Conservation (phyloP, 1,284 basidiomycete genomes). For the Taiwanofungus camphoratus region DNA sequence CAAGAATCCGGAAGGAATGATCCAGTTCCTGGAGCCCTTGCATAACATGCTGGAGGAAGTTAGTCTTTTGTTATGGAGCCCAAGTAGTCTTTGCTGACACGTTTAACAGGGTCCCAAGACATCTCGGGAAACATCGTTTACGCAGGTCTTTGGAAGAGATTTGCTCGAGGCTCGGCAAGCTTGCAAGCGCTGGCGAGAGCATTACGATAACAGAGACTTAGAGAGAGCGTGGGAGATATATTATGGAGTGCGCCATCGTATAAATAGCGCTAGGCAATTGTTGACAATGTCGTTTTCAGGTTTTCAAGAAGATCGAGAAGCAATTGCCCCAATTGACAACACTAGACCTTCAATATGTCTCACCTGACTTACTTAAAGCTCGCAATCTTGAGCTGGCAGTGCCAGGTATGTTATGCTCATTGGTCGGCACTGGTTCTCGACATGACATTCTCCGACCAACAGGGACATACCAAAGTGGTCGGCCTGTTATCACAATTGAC, state of each 20-base stretch:
- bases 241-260: constrained; percentile 59
- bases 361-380: constrained; percentile 86
- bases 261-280: not conserved
- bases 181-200: constrained; percentile 80
- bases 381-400: constrained; percentile 92
- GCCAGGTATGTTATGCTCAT: constrained; percentile 54
- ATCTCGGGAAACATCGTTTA: constrained; percentile 91
- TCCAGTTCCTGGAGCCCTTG: constrained; percentile 87
- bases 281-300: constrained; percentile 36
- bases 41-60: constrained; percentile 92
- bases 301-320: constrained; percentile 97
- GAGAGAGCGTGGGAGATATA: constrained; percentile 99
- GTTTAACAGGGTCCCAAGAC: constrained; percentile 80
- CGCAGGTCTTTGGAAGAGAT: constrained; percentile 92
- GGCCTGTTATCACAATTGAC: constrained; percentile 78
- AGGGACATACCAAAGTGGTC: constrained; percentile 94
- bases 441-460: not conserved
- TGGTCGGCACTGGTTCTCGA: not conserved
- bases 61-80: constrained; percentile 24
- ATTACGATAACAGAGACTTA: constrained; percentile 85
- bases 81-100: not conserved
- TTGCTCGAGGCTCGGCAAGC: constrained; percentile 93
- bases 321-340: constrained; percentile 88
- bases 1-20: constrained; percentile 99
- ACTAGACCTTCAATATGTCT: constrained; percentile 96